Evolutionary conservation across 495 filamentous ascomycete genomes (phyloP), one percentile per base, ranked within the genome.

Genomic region (Bombardia bombarda): DNA sequence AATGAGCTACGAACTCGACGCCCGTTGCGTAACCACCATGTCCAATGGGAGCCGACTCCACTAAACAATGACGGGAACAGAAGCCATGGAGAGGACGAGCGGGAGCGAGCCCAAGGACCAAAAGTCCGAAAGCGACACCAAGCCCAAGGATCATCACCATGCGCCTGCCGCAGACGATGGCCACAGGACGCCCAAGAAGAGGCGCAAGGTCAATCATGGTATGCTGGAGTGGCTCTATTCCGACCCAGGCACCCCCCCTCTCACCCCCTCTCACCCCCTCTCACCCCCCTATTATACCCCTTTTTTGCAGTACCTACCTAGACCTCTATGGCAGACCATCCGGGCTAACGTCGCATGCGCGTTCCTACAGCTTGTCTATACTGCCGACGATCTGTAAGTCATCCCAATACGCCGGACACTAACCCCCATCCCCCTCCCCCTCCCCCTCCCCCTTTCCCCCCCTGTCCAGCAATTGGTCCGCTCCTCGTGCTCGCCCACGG

Each of bases 171-270:
- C 58, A 44, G 67, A 70, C 49, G 65, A 64, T 56, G 47, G 58
- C 57, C 65, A 60, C 58, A 73, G 70, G 66, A 87, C 82, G 57
- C 81, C 86, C 17, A 95, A 92, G 75, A 98, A 95, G 78, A 78
- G 93, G 68, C 85, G 90, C 69, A 99, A 99, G 74, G 92, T 99
- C 57, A 97, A 96, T 78, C 93, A 99, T 77, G 92, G 90, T 95
- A 79, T 75, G 80, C 66, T 45, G 22, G 41, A 32, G 40, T 37
- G 45, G 31, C 34, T 47, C 45, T 20, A 44, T 63, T 58, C 56
- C 57, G 46, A 46, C 49, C 34, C 25, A 38, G n/a, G 55, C 38
- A 48, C 56, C 48, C 50, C 17, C 34, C 45, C 40, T 16, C 46
- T 43, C 25, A 21, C 43, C 45, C 13, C 54, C 39, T 42, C 58